Base-by-base conservation (phyloP, 1,284 basidiomycete genomes). In the Pyrrhoderma noxium region DNA sequence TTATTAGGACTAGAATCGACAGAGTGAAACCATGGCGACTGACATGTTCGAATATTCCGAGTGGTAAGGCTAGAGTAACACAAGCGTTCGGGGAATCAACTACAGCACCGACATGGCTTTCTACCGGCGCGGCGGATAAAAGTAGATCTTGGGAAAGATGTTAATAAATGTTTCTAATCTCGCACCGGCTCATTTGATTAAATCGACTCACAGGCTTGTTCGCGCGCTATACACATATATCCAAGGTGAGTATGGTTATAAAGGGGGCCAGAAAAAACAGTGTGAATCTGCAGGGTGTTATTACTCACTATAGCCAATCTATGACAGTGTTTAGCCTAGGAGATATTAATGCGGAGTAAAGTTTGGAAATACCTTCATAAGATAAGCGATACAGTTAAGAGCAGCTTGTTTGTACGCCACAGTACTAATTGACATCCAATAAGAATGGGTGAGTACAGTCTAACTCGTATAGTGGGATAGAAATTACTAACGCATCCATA, bases 371-470 rank as follows among this genome's bases (percentile, higher is more conserved):
- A 79, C 82, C 72, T 89, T 89, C 70, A 80, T 71, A 38, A 90
- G 68, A 63, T 90, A 90, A 2, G 76, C 74, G 56, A 91, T 89
- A 4, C 82, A 76, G 57, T 87, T 87, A 48, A 86, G 67, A 0
- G 85, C 83, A 4, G 88, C 88, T 62, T 87, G 84, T 62, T 88
- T 87, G 64, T 85, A 89, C 2, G 85, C 85, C 5, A 85, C 82
- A 14, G 84, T 80, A 0, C 81, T 84, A 46, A 14, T n/a, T n/a
- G n/a, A n/a, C n/a, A n/a, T n/a, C n/a, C n/a, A n/a, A n/a, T n/a
- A n/a, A n/a, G n/a, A n/a, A n/a, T n/a, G n/a, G n/a, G n/a, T n/a
- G n/a, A n/a, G n/a, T n/a, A n/a, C n/a, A n/a, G n/a, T n/a, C n/a
- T n/a, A n/a, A n/a, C n/a, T n/a, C n/a, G n/a, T 22, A 22, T 3